These are phyloP conservation scores for Phytopythium aichiense DNA, from an alignment of 352 stramenopile genomes.

Conservation along the genomic window DNA sequence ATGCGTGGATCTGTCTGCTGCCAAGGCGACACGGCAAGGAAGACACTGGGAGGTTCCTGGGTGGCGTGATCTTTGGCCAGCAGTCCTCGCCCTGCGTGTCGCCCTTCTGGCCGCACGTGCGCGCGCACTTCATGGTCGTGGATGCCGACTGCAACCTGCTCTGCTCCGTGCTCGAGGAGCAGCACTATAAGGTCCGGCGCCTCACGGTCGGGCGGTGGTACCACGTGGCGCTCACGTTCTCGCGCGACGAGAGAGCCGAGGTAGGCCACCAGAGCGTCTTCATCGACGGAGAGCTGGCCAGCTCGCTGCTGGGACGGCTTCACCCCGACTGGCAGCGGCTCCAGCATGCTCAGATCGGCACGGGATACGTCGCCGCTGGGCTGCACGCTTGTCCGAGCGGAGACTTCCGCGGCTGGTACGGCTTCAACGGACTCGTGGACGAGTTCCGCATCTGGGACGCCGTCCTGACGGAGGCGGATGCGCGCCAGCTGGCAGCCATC, in stretches of 20 bases:
- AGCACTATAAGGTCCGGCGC: constrained; percentile 2
- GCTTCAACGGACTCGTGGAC: constrained; percentile 17
- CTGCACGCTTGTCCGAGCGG: constrained; percentile 5
- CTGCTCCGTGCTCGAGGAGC: constrained; percentile 14
- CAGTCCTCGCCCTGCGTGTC: constrained; percentile 6
- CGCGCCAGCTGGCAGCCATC: not conserved
- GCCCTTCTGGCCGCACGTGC: not conserved
- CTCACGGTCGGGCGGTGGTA: constrained; percentile 16
- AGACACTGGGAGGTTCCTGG: not conserved
- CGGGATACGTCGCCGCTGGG: not conserved
- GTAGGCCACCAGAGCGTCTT: constrained; percentile 9
- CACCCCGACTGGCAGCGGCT: constrained; percentile 11
- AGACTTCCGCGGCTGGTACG: constrained; percentile 16
- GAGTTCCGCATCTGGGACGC: constrained; percentile 20
- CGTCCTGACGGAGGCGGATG: constrained; percentile 3
- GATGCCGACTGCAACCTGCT: constrained; percentile 13
- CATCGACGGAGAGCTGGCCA: constrained; percentile 13
- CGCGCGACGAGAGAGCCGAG: not conserved
- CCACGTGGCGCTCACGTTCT: constrained; percentile 15
- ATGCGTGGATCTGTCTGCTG: constrained; percentile 24
- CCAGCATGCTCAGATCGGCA: constrained; percentile 3
- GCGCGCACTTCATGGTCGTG: constrained; percentile 13
- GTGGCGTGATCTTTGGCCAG: constrained; percentile 17
- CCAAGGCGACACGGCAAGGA: not conserved
- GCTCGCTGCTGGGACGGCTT: constrained; percentile 6